A percentile compares a stretch with the other conserved stretches of the same genome.
Evolutionary conservation across 495 filamentous ascomycete species (phyloP).

Genomic region (Talaromyces adpressus): DNA sequence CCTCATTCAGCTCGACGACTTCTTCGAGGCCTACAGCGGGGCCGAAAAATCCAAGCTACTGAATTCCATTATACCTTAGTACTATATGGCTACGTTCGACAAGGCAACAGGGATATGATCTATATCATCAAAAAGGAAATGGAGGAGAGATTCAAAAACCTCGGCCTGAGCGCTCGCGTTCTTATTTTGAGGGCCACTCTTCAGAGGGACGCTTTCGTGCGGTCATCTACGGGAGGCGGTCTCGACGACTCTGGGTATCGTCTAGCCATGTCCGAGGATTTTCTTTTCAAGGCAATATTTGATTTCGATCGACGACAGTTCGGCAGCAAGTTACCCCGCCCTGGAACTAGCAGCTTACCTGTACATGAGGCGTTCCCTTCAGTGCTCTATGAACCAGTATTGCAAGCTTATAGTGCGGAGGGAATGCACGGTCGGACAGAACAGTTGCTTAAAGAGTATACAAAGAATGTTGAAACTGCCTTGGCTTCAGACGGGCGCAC

Average conservation of each 20-base stretch:
- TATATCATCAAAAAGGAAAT: constrained; percentile 48
- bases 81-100: constrained; percentile 55
- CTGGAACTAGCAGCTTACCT: constrained; percentile 11
- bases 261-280: constrained; percentile 29
- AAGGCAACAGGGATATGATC: constrained; percentile 42
- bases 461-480: constrained; percentile 10
- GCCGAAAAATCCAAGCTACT: constrained; percentile 49
- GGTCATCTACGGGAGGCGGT: not conserved
- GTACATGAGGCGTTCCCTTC: constrained; percentile 30
- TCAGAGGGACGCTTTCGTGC: constrained; percentile 19
- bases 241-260: constrained; percentile 11
- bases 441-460: constrained; percentile 50
- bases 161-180: constrained; percentile 37
- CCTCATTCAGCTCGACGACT: constrained; percentile 61
- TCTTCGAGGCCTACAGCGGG: constrained; percentile 50
- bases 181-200: constrained; percentile 37
- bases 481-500: constrained; percentile 20
- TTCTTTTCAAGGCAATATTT: constrained; percentile 25
- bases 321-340: constrained; percentile 16
- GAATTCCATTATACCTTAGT: constrained; percentile 71
- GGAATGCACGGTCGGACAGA: constrained; percentile 47
- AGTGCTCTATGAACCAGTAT: constrained; percentile 51
- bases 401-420: constrained; percentile 53
- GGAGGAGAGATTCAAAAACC: constrained; percentile 33
- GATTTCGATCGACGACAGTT: constrained; percentile 21